A percentile compares a stretch with the other conserved stretches of the same genome.
phyloP scores from a whole-genome alignment of 192 early-diverging fungal genomes.

The Phycomyces blakesleeanus region DNA sequence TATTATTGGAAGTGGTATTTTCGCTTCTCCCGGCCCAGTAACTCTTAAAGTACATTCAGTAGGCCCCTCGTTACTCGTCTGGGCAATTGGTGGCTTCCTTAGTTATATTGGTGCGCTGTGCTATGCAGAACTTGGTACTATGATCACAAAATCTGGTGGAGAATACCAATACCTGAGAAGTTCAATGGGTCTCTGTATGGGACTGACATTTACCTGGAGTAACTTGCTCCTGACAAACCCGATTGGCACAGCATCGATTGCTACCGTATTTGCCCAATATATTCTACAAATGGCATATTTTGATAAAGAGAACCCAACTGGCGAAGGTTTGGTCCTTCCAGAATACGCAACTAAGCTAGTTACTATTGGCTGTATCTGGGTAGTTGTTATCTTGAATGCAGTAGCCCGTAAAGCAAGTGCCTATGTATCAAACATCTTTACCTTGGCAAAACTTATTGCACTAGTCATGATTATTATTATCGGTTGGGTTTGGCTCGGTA shows the following conservation, averaged over 20 bases:
- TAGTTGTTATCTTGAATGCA: constrained; percentile 37
- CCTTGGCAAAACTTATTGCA: constrained; percentile 65
- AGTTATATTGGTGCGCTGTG: constrained; percentile 76
- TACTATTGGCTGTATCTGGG: constrained; percentile 29
- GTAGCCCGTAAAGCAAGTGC: constrained; percentile 40
- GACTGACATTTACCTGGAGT: constrained; percentile 54
- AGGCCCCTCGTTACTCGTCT: constrained; percentile 64
- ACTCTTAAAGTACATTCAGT: constrained; percentile 56
- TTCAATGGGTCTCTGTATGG: constrained; percentile 55
- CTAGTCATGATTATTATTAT: constrained; percentile 64
- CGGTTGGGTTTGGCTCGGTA: constrained; percentile 62
- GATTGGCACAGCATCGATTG: constrained; percentile 45
- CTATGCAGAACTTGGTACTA: constrained; percentile 88
- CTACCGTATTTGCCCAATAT: constrained; percentile 70
- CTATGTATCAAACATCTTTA: constrained; percentile 65
- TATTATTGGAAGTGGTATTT: constrained; percentile 79
- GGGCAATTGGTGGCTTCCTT: constrained; percentile 66
- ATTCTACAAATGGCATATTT: constrained; percentile 51
- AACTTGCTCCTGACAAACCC: constrained; percentile 48
- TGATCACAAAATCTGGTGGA: constrained; percentile 78
- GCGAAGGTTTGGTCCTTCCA: constrained; percentile 5
- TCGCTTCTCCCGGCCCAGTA: constrained; percentile 75
- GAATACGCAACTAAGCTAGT: constrained; percentile 24
- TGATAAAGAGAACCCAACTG: constrained; percentile 3
- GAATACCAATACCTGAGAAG: constrained; percentile 79